Evolutionary conservation across 2,329 filamentous ascomycete species (phyloP), one percentile per base, ranked within the genome.

Genomic region (Dothideomycetes sp.): DNA sequence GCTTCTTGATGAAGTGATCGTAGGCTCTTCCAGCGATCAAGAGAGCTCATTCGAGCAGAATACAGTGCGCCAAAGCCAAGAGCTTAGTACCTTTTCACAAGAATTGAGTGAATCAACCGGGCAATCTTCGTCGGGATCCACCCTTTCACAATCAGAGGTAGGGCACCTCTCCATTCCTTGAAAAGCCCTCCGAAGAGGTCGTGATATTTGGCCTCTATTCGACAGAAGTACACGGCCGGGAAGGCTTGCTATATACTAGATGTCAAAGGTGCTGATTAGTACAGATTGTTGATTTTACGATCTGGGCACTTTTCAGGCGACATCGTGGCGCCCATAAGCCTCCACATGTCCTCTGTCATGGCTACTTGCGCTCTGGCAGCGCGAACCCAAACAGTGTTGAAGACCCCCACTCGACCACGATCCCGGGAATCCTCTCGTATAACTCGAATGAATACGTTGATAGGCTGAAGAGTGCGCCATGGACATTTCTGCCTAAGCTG

Each of bases 271-370:
- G 46, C 52, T 49, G 38, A 56, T 75, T 19, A 31, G 19, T 17
- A 5, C 37, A 70, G 66, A 60, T 66, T 48, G 65, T 71, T 19
- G 62, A 70, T 47, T 69, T 66, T 44, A 61, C 64, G 12, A 75
- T 95, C 31, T 87, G 81, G 76, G 69, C 75, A 8, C 65, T 94
- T 2, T 94, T 94, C 58, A 75, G 73, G 10, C 70, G 73, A 49
- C 63, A 68, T 22, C 55, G 56, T 15, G 52, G 58, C 19, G 61
- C 60, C 43, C 58, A 66, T 36, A 74, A 72, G 52, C 79, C 81
- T 2, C 72, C 75, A 37, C 84, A 95, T 61, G 53, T 94, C 4
- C 72, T 98, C 4, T 88, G 85, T 49, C 81, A 94, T 65, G 89
- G 89, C 17, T 94, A 80, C 51, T 76, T 81, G 50, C 75, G 70